Evolutionary conservation across 2,329 filamentous ascomycete species (phyloP).

Genomic region (Cordyceps fumosorosea): DNA sequence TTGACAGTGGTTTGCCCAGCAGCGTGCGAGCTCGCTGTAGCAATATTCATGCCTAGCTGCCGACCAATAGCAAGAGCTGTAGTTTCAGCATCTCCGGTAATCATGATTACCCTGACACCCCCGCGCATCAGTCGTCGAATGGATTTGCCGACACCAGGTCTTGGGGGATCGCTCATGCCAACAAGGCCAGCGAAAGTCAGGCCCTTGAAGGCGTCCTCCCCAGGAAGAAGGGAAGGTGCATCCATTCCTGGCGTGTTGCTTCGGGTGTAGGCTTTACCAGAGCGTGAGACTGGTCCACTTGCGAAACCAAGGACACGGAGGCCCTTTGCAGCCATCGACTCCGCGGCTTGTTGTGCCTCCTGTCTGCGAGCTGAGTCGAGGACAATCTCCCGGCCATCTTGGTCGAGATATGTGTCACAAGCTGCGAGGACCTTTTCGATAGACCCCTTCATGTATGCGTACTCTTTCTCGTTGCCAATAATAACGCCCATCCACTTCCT

Average conservation of each 20-base stretch:
- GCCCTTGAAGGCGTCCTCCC: conserved; percentile 71
- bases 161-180: conserved; percentile 94
- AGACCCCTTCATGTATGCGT: conserved; percentile 93
- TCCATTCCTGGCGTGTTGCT: conserved; percentile 45
- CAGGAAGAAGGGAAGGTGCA: conserved; percentile 36
- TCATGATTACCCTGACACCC: conserved; percentile 97
- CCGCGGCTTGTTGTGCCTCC: conserved; percentile 71
- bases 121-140: conserved; percentile 88
- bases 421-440: conserved; percentile 78
- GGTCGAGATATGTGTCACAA: conserved; percentile 85
- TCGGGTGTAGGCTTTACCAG: conserved; percentile 36
- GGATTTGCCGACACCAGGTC: conserved; percentile 81
- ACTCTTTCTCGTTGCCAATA: conserved; percentile 67
- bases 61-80: conserved; percentile 90
- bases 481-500: conserved; percentile 99
- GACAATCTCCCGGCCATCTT: conserved; percentile 78
- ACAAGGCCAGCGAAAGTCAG: conserved; percentile 88
- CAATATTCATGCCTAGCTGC: conserved; percentile 89
- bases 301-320: conserved; percentile 90
- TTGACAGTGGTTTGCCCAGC: conserved; percentile 54
- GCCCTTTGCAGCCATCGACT: conserved; percentile 81
- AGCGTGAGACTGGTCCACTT: conserved; percentile 62
- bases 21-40: conserved; percentile 43
- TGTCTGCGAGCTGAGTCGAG: conserved; percentile 70
- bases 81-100: conserved; percentile 92